phyloP scores from a whole-genome alignment of 805 yeast species.

The Komagataella mondaviorum region DNA sequence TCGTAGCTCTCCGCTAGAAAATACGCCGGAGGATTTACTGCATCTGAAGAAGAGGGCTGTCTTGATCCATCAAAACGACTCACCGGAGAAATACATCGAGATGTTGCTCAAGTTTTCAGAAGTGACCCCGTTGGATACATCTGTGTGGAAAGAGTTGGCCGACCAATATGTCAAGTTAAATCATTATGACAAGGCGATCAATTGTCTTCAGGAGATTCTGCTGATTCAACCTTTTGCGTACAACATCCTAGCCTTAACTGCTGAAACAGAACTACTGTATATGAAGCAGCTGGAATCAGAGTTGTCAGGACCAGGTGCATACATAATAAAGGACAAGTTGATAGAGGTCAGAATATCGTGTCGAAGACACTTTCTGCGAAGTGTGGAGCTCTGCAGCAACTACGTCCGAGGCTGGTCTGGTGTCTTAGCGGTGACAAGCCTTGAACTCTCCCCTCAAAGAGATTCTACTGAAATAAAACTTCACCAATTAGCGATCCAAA shows the following conservation, averaged over 20 bases:
- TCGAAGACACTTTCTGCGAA: conserved; percentile 41
- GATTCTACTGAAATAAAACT: neutral
- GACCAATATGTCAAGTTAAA: conserved; percentile 48
- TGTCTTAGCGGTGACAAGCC: conserved; percentile 12
- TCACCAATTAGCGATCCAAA: neutral
- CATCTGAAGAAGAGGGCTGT: conserved; percentile 22
- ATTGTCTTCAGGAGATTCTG: conserved; percentile 57
- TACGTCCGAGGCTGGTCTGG: conserved; percentile 71
- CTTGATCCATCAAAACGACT: conserved; percentile 15
- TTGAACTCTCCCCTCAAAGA: neutral
- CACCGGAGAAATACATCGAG: conserved; percentile 31
- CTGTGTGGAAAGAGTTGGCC: conserved; percentile 69
- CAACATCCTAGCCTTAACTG: conserved; percentile 49
- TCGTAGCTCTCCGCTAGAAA: conserved; percentile 13
- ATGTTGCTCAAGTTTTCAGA: conserved; percentile 43
- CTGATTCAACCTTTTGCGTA: conserved; percentile 58
- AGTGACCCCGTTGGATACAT: conserved; percentile 59
- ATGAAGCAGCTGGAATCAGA: conserved; percentile 1
- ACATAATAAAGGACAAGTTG: neutral
- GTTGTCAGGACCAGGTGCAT: neutral
- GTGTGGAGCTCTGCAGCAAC: conserved; percentile 65
- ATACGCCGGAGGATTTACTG: conserved; percentile 20
- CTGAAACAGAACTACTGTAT: conserved; percentile 27
- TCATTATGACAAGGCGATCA: conserved; percentile 53
- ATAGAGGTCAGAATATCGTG: conserved; percentile 10